Evolutionary conservation across 805 yeast species (phyloP).

Genomic region (Candida insectalens): DNA sequence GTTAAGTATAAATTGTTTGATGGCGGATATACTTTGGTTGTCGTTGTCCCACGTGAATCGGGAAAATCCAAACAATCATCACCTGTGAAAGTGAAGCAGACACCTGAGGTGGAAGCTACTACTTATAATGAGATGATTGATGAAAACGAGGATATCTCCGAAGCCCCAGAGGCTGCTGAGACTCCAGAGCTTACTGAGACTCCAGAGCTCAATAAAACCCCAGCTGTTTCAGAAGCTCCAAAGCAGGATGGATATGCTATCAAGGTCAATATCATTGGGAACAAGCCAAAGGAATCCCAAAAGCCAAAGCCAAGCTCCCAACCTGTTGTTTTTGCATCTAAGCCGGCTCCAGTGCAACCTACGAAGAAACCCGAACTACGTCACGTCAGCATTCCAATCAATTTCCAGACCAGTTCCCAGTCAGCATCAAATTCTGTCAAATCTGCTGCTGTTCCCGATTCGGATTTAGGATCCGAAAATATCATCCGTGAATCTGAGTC

Average conservation of each 20-base stretch:
- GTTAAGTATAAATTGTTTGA: constrained; percentile 10
- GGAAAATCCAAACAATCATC: not conserved
- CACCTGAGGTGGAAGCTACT: not conserved
- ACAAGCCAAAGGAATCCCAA: not conserved
- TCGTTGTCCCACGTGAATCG: constrained; percentile 9
- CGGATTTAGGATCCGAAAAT: no score
- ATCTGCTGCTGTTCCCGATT: not conserved
- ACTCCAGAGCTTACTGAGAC: not conserved
- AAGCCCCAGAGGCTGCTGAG: not conserved
- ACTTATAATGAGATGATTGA: not conserved
- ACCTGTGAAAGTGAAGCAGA: not conserved
- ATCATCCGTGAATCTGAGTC: not conserved
- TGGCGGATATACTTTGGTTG: constrained; percentile 13
- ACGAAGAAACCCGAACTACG: not conserved
- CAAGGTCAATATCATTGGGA: not conserved
- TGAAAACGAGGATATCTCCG: not conserved
- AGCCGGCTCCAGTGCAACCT: constrained; percentile 1
- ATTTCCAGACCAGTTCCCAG: not conserved
- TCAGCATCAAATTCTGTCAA: not conserved
- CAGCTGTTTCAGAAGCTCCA: not conserved
- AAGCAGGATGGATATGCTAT: not conserved
- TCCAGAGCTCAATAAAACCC: not conserved
- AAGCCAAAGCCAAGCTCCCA: not conserved
- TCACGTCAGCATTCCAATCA: not conserved
- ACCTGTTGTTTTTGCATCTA: not conserved